Base-by-base conservation (phyloP, 129 eudicot species). In the Solidago caesia region DNA sequence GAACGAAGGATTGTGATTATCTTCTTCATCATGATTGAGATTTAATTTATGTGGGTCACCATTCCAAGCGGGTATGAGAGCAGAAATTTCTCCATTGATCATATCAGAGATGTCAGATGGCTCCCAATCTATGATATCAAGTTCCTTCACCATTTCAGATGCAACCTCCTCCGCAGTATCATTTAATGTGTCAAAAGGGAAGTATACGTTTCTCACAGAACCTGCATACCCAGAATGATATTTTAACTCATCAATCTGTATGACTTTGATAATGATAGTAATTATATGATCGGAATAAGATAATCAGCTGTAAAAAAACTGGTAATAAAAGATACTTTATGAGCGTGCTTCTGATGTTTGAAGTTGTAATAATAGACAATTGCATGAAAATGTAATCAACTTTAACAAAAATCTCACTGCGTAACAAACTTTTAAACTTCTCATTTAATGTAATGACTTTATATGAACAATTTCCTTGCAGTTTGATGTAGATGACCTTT, bases 61-160 rank as follows among this genome's bases (percentile, higher is more conserved):
- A 21, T 73, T 83, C 90, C 89, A 85, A 44, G 70, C 59, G 11
- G 93, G 96, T 70, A 87, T 69, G 13, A 92, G 83, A 21, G 85
- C 89, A 3, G 89, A 80, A 46, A 92, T 92, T 78, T 92, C 97
- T 49, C 83, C 96, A 15, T 92, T 89, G 42, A 92, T 92, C 97
- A 92, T 92, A 68, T 84, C 84, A 25, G 97, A 81, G 45, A 91
- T 91, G 74, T 91, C 96, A 9, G 75, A 78, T 11, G 97, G 91
- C 15, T 81, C 87, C 96, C 97, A 87, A 71, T 92, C 96, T 4
- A 67, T 80, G 66, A 89, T 89, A 77, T 92, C 97, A 11, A 92
- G 77, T 61, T 92, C 97, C 89, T 87, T 92, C 47, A 92, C 96
- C 97, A 92, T 92, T 82, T 92, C 97, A 15, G 70, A 87, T 6